Base-by-base conservation (phyloP, 768 basidiomycete genomes). In the Roridomyces roridus region DNA sequence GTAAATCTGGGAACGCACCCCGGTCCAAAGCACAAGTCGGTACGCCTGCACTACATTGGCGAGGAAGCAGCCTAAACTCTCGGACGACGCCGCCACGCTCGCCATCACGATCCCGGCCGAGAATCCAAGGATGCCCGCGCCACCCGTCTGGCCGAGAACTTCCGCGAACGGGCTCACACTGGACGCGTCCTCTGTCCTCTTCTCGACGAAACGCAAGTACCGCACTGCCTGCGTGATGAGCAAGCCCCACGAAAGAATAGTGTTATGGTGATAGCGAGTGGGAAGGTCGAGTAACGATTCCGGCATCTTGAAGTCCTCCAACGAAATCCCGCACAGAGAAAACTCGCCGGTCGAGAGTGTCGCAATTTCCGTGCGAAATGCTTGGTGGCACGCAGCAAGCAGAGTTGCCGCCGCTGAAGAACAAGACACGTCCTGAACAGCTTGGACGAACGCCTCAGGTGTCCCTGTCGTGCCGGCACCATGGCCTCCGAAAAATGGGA, bases 401-500 rank as follows among this genome's bases (percentile, higher is more conserved):
- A 88, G 71, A 29, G 81, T 63, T 11, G 71, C 65, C 3, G 79
- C 82, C 2, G 70, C 65, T 5, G 78, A 68, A 12, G 78, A 75
- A 34, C 31, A 34, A 24, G 70, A 67, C n/a, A 79, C 77, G 57
- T 82, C 81, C 26, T 62, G 67, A 18, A 79, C 51, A 6, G 79
- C 78, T 63, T 77, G 77, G 14, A 73, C 71, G 28, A 68, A 65
- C 15, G 59, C 50, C 23, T 74, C 58, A 43, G 72, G 72, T 21
- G 72, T 58, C 12, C 69, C 68, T 11, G 73, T n/a, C n/a, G n/a
- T n/a, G n/a, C n/a, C 46, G 31, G 31, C 31, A 8, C 83, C 86
- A 63, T 87, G 86, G 6, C 85, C 85, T 40, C 81, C 75, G 61
- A 87, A 87, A 17, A 85, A 68, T 4, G 82, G 85, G 41, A 87